A percentile compares a stretch with the other conserved stretches of the same genome.
These are phyloP conservation scores for Arabidopsis arenosa DNA, from an alignment of 345 rosid genomes.

Conservation along the genomic window DNA sequence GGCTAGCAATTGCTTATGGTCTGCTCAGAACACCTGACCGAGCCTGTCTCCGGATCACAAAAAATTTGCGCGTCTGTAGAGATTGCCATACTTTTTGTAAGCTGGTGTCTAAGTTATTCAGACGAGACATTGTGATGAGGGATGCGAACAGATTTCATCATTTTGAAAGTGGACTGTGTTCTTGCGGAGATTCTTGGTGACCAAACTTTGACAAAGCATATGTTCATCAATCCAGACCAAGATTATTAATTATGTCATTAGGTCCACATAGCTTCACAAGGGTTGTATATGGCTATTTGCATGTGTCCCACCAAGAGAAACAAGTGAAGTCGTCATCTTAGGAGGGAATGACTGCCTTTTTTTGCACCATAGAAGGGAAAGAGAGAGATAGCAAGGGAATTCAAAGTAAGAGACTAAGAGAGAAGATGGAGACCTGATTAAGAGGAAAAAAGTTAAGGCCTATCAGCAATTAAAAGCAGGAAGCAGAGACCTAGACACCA, in stretches of 20 bases:
- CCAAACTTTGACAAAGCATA: constrained; percentile 25
- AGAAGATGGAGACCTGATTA: constrained; percentile 29
- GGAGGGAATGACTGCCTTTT: constrained; percentile 25
- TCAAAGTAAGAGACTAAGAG: constrained; percentile 22
- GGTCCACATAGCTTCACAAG: constrained; percentile 18
- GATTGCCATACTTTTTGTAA: constrained; percentile 86
- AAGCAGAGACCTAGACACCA: constrained; percentile 40
- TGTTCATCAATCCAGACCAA: constrained; percentile 15
- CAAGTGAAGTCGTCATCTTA: constrained; percentile 14
- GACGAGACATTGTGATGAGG: constrained; percentile 66
- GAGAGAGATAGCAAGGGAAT: constrained; percentile 27
- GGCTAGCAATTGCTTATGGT: constrained; percentile 78
- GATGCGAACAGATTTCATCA: constrained; percentile 94
- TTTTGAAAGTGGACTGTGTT: constrained; percentile 74
- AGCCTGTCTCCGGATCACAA: constrained; percentile 63
- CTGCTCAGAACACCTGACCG: constrained; percentile 55
- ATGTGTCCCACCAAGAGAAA: constrained; percentile 9
- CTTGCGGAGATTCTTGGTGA: constrained; percentile 88
- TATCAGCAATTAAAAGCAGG: constrained; percentile 35
- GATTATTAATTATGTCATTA: constrained; percentile 9
- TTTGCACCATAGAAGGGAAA: constrained; percentile 28
- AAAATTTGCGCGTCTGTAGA: constrained; percentile 78
- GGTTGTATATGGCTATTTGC: constrained; percentile 32
- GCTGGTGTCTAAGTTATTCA: constrained; percentile 66
- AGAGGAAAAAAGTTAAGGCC: constrained; percentile 23